Evolutionary conservation across 805 yeast species (phyloP), one percentile per base, ranked within the genome.

Genomic region (Kluyveromyces wickerhamii): DNA sequence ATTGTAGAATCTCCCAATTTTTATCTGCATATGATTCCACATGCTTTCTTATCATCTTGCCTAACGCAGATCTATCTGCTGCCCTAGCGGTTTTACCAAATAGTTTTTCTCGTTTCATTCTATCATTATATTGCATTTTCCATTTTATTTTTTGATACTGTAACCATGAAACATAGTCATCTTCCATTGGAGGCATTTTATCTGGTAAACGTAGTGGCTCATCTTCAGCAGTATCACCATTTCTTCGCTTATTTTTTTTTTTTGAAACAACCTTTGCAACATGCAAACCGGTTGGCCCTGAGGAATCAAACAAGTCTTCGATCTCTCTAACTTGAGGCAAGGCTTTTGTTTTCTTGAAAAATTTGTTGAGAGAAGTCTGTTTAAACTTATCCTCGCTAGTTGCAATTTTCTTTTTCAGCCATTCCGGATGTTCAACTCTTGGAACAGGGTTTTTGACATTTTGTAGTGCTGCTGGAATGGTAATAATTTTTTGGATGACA

Each of bases 401-500:
- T 2, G 69, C 67, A 35, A 89, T 75, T 39, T 71, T 72, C 45
- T 70, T 77, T 39, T 69, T 71, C 37, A 92, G 65, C 99, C 99
- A 92, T 20, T 80, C 92, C 0, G 99, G 99, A 51, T 89, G 96
- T 4, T 74, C 73, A 5, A 94, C 89, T 46, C 96, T 67, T 4
- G 96, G 96, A 28, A 94, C 96, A 0, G 99, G 99, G 50, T 92
- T 94, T 10, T 66, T 60, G 12, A 89, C 74, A 34, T 76, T 75
- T 62, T 92, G 98, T 36, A 89, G 65, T 5, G 96, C 97, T 4
- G 99, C 99, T 2, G 99, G 99, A 45, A 92, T 89, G 0, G 96
- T 82, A 46, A 92, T 84, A 48, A 92, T 86, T 60, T 94, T 92
- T 56, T 88, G 96, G 27, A 94, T 77, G 5, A 88, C 95, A 2